Conservation (phyloP, 2,329 filamentous ascomycete genomes). For the Arthrobotrys entomopaga region DNA sequence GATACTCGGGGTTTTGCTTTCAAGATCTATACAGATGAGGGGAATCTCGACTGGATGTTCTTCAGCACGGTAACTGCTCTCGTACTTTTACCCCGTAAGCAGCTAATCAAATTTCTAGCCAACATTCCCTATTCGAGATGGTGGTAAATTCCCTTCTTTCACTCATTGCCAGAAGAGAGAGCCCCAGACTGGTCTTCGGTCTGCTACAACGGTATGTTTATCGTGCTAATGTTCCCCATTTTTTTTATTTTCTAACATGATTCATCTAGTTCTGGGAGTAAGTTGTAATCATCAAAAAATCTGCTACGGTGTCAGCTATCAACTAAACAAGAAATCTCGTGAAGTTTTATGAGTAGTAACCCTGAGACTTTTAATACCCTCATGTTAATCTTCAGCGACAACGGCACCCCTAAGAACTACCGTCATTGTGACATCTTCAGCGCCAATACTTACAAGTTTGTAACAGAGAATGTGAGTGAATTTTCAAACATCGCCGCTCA, state of each 20-base stretch:
- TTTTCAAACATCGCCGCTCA: too few species aligned
- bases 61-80: constrained; percentile 60
- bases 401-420: constrained; percentile 73
- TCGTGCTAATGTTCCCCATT: too few species aligned
- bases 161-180: too few species aligned
- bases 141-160: constrained; percentile 66
- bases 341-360: constrained; percentile 62
- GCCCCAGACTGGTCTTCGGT: too few species aligned
- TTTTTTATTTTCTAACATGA: neutral
- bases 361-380: constrained; percentile 73
- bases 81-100: neutral
- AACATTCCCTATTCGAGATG: constrained; percentile 66
- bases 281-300: neutral
- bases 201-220: constrained; percentile 63
- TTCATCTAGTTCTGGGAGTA: constrained; percentile 54
- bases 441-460: constrained; percentile 75
- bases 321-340: constrained; percentile 8
- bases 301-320: neutral
- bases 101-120: constrained; percentile 57
- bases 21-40: constrained; percentile 68
- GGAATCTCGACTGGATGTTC: constrained; percentile 67
- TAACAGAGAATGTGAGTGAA: constrained; percentile 68
- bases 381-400: constrained; percentile 74
- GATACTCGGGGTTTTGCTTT: constrained; percentile 67
- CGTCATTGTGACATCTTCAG: constrained; percentile 76